These are phyloP conservation scores for Diaporthe citrichinensis DNA, from an alignment of 2,329 filamentous ascomycete species.

Conservation along the genomic window DNA sequence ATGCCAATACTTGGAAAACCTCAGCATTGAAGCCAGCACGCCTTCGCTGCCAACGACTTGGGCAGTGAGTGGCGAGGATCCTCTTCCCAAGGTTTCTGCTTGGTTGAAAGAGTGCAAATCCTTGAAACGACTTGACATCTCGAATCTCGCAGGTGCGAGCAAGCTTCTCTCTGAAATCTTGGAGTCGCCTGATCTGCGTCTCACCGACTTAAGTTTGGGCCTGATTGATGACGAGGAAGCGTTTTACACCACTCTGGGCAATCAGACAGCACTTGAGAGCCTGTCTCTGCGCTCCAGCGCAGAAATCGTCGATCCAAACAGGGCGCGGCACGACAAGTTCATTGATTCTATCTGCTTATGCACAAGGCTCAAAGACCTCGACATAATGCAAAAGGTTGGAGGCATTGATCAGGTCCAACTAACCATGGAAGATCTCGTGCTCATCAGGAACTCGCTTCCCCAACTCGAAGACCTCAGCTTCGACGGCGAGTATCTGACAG, in stretches of 20 bases:
- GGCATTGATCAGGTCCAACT: slow-evolving; percentile 59
- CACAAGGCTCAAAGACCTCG: slow-evolving; percentile 65
- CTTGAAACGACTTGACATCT: slow-evolving; percentile 65
- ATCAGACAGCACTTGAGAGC: slow-evolving; percentile 61
- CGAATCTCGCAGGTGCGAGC: slow-evolving; percentile 64
- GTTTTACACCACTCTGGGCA: slow-evolving; percentile 66
- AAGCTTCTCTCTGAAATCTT: slow-evolving; percentile 65
- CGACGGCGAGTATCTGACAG: slow-evolving; percentile 67
- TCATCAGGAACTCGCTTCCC: slow-evolving; percentile 60
- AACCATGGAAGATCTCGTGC: slow-evolving; percentile 61
- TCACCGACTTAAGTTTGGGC: slow-evolving; percentile 64
- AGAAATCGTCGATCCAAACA: slow-evolving; percentile 42
- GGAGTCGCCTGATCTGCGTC: slow-evolving; percentile 55
- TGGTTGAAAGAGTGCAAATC: slow-evolving; percentile 57
- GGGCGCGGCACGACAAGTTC: slow-evolving; percentile 52
- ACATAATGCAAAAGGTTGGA: slow-evolving; percentile 57
- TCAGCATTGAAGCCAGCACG: slow-evolving; percentile 51
- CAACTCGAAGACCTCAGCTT: slow-evolving; percentile 70
- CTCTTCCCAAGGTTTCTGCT: slow-evolving; percentile 48
- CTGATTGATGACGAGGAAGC: slow-evolving; percentile 61
- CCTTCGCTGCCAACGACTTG: slow-evolving; percentile 43
- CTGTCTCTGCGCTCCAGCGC: slow-evolving; percentile 45
- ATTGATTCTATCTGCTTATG: slow-evolving; percentile 62
- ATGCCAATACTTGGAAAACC: slow-evolving; percentile 52
- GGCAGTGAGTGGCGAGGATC: slow-evolving; percentile 42